A percentile compares a stretch with the other conserved stretches of the same genome.
Conservation (phyloP, 768 basidiomycete species). For the Phallus indusiatus region DNA sequence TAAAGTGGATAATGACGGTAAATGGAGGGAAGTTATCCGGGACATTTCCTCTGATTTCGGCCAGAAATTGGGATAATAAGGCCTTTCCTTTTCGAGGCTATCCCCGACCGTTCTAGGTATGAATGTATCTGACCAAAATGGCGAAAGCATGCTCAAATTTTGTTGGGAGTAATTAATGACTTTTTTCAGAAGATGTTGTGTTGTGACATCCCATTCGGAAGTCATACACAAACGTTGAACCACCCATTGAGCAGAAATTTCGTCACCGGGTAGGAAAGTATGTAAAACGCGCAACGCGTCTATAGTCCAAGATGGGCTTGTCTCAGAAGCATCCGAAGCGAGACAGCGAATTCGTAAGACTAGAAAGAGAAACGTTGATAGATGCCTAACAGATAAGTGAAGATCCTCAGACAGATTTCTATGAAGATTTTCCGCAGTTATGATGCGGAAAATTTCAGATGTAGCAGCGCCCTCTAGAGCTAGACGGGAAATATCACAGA, state of each 20-base stretch:
- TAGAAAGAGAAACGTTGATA: slow-evolving; percentile 42
- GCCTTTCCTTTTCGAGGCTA: slow-evolving; percentile 16
- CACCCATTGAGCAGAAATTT: slow-evolving; percentile 41
- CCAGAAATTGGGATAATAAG: slow-evolving; percentile 41
- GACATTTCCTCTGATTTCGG: slow-evolving; percentile 45
- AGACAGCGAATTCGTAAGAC: slow-evolving; percentile 16
- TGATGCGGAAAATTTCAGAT: not conserved
- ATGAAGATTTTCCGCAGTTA: not conserved
- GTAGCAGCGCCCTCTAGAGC: not conserved
- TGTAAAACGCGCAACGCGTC: slow-evolving; percentile 51
- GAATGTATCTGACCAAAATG: slow-evolving; percentile 48
- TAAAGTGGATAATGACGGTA: slow-evolving; percentile 8
- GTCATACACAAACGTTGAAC: slow-evolving; percentile 20
- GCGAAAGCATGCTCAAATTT: slow-evolving; percentile 41
- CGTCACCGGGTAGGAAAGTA: slow-evolving; percentile 64
- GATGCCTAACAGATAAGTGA: slow-evolving; percentile 34
- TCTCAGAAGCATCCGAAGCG: not conserved
- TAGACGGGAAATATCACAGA: not conserved
- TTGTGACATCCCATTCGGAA: slow-evolving; percentile 19
- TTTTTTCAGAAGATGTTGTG: slow-evolving; percentile 29
- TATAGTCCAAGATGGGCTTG: slow-evolving; percentile 45
- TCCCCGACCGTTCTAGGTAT: slow-evolving; percentile 21
- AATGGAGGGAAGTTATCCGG: slow-evolving; percentile 8
- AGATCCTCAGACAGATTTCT: slow-evolving; percentile 20
- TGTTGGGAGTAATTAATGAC: slow-evolving; percentile 32